Base-by-base conservation (phyloP, 192 early-diverging fungal species). In the Mortierella hygrophila region DNA sequence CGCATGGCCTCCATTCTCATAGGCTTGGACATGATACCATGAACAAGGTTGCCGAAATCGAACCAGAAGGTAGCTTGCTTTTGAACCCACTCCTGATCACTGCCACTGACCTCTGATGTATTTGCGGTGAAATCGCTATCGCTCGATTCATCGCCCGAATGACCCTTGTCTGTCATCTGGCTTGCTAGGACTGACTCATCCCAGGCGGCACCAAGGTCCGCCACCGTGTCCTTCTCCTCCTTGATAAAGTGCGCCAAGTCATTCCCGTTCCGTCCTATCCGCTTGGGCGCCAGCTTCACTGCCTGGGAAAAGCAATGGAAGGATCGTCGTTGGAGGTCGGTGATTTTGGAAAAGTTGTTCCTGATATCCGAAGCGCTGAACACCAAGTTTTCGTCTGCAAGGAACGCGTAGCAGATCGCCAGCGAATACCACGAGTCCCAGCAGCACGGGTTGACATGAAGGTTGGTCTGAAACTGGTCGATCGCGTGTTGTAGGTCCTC, bases 401-500 rank as follows among this genome's bases (percentile, higher is more conserved):
- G 70, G 35, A 90, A 87, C 63, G 88, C 77, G 82, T 92, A 94
- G 71, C 90, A 92, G 38, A 75, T 75, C 46, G 89, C 95, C 5
- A 95, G 85, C 29, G 90, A 89, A 75, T 94, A 88, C 95, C 95
- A 96, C 6, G 93, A 91, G 54, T 93, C 88, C 70, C 90, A 88
- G 42, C 90, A 87, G 26, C 82, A 70, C 6, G 94, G 94, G 60
- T 92, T 91, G 40, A 93, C 78, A 78, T 87, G 88, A 44, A 94
- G 71, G 78, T 96, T 89, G 54, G 83, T 89, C 89, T 90, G 78
- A 15, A 82, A 85, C 70, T 93, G 89, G 63, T 93, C 89, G 37
- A 90, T 86, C 11, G 93, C 92, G 11, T 86, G 81, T 81, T 94
- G 89, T 26, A 94, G 78, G 72, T 89, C 90, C 69, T 91, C 90